These are phyloP conservation scores for Solanum paucissectum DNA, from an alignment of 257 asterid species.

Conservation along the genomic window DNA sequence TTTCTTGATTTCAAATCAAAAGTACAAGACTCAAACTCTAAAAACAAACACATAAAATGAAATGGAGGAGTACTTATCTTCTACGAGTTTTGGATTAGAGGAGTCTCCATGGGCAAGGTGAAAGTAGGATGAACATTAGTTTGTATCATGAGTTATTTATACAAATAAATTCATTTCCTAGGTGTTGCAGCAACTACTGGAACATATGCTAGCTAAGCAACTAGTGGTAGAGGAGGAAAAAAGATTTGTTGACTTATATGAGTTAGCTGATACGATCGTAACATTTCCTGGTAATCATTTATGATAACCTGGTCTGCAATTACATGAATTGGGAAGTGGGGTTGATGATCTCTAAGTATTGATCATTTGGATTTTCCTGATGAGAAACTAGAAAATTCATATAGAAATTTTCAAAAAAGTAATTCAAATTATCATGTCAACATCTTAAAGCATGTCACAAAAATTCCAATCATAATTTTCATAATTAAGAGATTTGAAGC, in stretches of 20 bases:
- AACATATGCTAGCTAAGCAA: not conserved
- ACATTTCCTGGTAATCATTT: not conserved
- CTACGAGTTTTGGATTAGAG: slow-evolving; percentile 29
- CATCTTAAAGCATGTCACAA: slow-evolving; percentile 3
- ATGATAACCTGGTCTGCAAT: no score
- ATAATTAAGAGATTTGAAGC: not conserved
- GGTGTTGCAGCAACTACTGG: not conserved
- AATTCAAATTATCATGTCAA: not conserved
- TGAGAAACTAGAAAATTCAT: no score
- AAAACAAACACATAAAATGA: not conserved
- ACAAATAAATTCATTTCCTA: slow-evolving; percentile 1
- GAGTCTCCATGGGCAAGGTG: slow-evolving; percentile 9
- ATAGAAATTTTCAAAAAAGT: no score
- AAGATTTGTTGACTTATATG: not conserved
- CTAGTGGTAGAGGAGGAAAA: slow-evolving; percentile 1
- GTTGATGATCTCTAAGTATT: no score
- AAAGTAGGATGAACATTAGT: slow-evolving; percentile 4
- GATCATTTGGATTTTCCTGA: no score
- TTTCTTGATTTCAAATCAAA: slow-evolving; percentile 25
- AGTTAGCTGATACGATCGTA: no score
- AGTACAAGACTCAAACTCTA: not conserved
- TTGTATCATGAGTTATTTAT: not conserved
- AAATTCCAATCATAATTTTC: slow-evolving; percentile 6
- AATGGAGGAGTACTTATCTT: slow-evolving; percentile 17
- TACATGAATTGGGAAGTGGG: no score